Evolutionary conservation across 2,329 filamentous ascomycete species (phyloP).

Genomic region (Trichoderma polysporum): DNA sequence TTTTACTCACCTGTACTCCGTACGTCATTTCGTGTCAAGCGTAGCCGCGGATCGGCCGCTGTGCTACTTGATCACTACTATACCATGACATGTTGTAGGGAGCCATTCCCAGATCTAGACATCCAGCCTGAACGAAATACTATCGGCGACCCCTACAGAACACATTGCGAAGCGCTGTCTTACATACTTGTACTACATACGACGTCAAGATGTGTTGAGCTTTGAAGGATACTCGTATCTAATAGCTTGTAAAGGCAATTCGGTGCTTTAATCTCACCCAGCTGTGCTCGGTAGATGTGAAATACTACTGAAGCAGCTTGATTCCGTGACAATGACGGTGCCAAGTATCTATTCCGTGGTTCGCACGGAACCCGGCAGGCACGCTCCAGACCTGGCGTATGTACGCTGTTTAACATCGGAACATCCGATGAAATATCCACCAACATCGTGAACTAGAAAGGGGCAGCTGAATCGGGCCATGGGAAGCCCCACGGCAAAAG

Average conservation of each 20-base stretch:
- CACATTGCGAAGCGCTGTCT: background rate
- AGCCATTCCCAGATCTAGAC: background rate
- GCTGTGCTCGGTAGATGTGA: background rate
- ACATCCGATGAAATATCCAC: background rate
- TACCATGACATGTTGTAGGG: background rate
- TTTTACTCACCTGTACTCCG: background rate
- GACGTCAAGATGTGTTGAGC: background rate
- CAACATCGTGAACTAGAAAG: background rate
- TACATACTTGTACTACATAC: background rate
- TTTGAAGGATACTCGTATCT: background rate
- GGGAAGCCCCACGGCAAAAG: background rate
- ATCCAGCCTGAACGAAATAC: background rate
- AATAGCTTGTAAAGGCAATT: background rate
- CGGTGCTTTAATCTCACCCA: background rate
- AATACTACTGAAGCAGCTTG: background rate
- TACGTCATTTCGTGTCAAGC: conserved; percentile 2
- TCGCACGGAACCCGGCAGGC: background rate
- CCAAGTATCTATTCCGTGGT: background rate
- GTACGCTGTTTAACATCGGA: background rate
- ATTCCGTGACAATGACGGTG: background rate
- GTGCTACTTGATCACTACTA: background rate
- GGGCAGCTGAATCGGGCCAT: background rate
- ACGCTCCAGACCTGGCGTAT: background rate
- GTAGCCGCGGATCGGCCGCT: background rate
- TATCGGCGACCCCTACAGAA: background rate